Conservation (phyloP, 257 asterid species). For the Leptodermis oblonga region DNA sequence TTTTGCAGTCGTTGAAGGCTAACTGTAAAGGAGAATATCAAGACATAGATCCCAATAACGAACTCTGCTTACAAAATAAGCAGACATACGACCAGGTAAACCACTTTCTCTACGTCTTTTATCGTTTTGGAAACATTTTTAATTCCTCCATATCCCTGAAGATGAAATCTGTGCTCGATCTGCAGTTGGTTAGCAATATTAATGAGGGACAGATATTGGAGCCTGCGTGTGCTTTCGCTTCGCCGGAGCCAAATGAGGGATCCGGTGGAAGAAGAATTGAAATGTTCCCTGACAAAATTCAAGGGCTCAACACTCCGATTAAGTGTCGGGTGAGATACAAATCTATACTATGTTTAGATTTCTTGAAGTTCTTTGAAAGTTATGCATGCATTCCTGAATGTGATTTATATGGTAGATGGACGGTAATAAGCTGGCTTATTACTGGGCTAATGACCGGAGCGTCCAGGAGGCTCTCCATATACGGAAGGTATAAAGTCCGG, state of each 20-base stretch:
- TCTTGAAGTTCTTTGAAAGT: neutral
- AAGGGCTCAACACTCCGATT: neutral
- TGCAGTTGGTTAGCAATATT: constrained; percentile 18
- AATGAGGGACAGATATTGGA: constrained; percentile 5
- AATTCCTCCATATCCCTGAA: too few relatives aligned
- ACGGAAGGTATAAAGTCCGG: constrained; percentile 33
- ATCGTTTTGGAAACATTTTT: neutral
- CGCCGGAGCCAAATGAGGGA: too few relatives aligned
- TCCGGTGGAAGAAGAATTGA: constrained; percentile 1
- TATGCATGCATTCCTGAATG: neutral
- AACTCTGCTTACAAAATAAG: constrained; percentile 18
- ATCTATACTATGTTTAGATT: neutral
- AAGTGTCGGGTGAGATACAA: constrained; percentile 21
- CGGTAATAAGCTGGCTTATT: constrained; percentile 15
- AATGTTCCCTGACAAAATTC: neutral
- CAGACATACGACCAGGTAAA: constrained; percentile 18
- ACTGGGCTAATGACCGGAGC: constrained; percentile 30
- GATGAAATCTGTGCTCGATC: neutral
- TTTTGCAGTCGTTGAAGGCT: constrained; percentile 18
- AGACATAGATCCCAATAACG: constrained; percentile 12
- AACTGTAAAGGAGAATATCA: constrained; percentile 26
- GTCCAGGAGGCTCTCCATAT: constrained; percentile 37
- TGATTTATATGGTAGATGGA: constrained; percentile 13
- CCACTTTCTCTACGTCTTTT: neutral
- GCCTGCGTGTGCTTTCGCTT: constrained; percentile 17